These are phyloP conservation scores for Phialophora expanda DNA, from an alignment of 2,329 filamentous ascomycete species.

Conservation along the genomic window DNA sequence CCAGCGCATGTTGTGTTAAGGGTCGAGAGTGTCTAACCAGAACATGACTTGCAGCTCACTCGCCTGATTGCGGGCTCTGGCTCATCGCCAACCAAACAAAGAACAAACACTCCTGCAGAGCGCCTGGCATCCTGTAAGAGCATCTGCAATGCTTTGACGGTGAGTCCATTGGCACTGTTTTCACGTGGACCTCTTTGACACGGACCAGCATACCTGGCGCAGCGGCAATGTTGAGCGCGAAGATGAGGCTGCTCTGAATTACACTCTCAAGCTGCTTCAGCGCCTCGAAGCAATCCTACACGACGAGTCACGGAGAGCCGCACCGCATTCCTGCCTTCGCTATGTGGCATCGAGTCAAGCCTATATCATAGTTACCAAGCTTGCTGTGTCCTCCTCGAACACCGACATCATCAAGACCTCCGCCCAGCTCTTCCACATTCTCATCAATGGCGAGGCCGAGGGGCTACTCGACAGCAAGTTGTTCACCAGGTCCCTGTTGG, in stretches of 20 bases:
- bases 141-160: constrained; percentile 64
- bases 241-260: constrained; percentile 58
- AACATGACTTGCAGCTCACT: constrained; percentile 56
- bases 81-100: constrained; percentile 55
- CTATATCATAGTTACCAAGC: constrained; percentile 86
- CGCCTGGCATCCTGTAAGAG: constrained; percentile 66
- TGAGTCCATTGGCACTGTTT: constrained; percentile 41
- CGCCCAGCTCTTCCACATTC: constrained; percentile 82
- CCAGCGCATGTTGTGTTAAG: constrained; percentile 26
- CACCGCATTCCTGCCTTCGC: constrained; percentile 88
- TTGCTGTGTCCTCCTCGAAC: constrained; percentile 82
- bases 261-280: constrained; percentile 60
- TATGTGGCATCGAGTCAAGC: constrained; percentile 87
- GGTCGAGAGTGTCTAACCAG: constrained; percentile 26
- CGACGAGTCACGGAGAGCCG: constrained; percentile 85
- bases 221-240: constrained; percentile 57
- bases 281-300: constrained; percentile 71
- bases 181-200: constrained; percentile 18
- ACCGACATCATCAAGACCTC: constrained; percentile 84
- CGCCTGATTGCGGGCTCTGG: constrained; percentile 65
- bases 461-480: constrained; percentile 85
- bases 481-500: constrained; percentile 87
- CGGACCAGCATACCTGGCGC: constrained; percentile 64
- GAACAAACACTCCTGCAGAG: constrained; percentile 62
- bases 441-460: constrained; percentile 96